A percentile compares a stretch with the other conserved stretches of the same genome.
Conservation (phyloP, 1,284 basidiomycete species). For the Trichosporon inkin region DNA sequence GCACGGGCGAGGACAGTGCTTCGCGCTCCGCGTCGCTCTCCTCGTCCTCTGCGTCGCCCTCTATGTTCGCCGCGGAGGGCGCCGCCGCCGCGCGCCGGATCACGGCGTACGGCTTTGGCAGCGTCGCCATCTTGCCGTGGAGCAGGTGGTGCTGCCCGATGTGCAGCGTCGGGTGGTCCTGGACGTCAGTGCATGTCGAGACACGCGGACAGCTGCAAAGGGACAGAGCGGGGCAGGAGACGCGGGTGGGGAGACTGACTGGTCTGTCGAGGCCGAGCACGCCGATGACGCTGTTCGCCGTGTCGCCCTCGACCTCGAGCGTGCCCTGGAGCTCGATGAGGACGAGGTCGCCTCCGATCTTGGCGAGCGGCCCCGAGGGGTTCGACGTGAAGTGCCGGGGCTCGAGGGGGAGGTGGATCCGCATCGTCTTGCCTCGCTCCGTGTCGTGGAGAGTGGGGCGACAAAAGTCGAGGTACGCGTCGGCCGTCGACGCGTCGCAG, state of each 20-base stretch:
- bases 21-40: slow-evolving; percentile 26
- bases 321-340: slow-evolving; percentile 68
- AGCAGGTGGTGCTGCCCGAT: slow-evolving; percentile 78
- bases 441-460: neutral
- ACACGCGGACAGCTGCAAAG: neutral
- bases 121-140: slow-evolving; percentile 73
- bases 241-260: slow-evolving; percentile 27
- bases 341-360: slow-evolving; percentile 52
- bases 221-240: neutral
- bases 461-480: slow-evolving; percentile 6
- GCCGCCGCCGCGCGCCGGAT: slow-evolving; percentile 35
- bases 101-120: slow-evolving; percentile 73
- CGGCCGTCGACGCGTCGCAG: neutral
- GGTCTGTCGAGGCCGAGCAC: slow-evolving; percentile 47
- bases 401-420: slow-evolving; percentile 48
- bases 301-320: slow-evolving; percentile 53
- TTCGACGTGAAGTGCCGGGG: slow-evolving; percentile 30
- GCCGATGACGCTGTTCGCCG: slow-evolving; percentile 41
- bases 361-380: slow-evolving; percentile 34
- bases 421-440: slow-evolving; percentile 30
- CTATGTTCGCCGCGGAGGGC: neutral
- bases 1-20: slow-evolving; percentile 19
- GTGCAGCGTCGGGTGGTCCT: slow-evolving; percentile 72
- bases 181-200: slow-evolving; percentile 8
- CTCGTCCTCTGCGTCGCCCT: slow-evolving; percentile 25